Conservation (phyloP, 805 yeast genomes). For the Candida montana region DNA sequence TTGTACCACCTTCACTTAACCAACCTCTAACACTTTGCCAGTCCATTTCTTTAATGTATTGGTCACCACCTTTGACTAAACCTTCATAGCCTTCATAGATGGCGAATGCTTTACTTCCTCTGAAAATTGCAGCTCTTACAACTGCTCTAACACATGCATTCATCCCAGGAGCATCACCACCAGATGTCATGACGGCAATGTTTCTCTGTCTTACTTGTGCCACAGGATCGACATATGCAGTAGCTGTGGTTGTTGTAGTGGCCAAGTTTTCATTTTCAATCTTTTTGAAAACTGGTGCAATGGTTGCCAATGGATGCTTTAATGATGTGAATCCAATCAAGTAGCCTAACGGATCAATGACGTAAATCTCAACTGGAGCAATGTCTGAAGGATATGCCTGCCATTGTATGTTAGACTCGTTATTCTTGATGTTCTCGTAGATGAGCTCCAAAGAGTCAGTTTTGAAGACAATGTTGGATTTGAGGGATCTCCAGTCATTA, state of each 20-base stretch:
- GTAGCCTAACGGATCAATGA: slow-evolving; percentile 79
- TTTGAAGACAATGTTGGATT: slow-evolving; percentile 34
- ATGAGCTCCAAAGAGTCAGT: slow-evolving; percentile 25
- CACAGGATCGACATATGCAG: slow-evolving; percentile 8
- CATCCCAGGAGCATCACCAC: slow-evolving; percentile 99
- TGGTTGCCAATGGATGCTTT: slow-evolving; percentile 49
- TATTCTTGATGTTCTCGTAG: slow-evolving; percentile 25
- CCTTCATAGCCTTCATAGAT: slow-evolving; percentile 95
- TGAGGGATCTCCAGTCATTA: slow-evolving; percentile 48
- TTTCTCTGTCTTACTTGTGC: slow-evolving; percentile 25
- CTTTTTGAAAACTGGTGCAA: slow-evolving; percentile 29
- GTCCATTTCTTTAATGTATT: slow-evolving; percentile 51
- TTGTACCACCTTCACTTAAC: slow-evolving; percentile 68
- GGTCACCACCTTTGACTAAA: slow-evolving; percentile 74
- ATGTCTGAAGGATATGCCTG: slow-evolving; percentile 69
- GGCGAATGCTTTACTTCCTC: slow-evolving; percentile 86
- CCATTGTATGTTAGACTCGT: slow-evolving; percentile 26
- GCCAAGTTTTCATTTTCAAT: not conserved
- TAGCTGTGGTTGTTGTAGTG: slow-evolving; percentile 17
- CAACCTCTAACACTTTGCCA: slow-evolving; percentile 76
- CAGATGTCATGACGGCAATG: slow-evolving; percentile 95
- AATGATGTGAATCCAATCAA: slow-evolving; percentile 73
- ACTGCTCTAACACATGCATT: slow-evolving; percentile 93
- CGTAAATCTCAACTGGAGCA: slow-evolving; percentile 70
- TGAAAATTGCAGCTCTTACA: slow-evolving; percentile 81